Conservation (phyloP, 139 green algal species). For the Picochlorum sp. region DNA sequence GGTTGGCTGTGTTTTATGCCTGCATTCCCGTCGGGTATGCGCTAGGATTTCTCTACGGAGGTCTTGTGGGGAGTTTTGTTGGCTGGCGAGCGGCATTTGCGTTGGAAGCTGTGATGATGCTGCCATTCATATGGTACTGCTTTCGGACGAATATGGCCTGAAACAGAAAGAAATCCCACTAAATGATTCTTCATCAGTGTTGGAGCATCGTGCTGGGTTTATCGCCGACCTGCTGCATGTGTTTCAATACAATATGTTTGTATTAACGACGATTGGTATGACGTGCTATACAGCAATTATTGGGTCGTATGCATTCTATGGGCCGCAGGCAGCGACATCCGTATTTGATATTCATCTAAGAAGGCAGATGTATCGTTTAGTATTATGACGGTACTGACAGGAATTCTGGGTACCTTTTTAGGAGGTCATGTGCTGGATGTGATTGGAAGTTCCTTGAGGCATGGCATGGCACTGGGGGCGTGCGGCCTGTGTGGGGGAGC, state of each 20-base stretch:
- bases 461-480: constrained; percentile 52
- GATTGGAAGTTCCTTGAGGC: constrained; percentile 53
- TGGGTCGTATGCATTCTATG: constrained; percentile 73
- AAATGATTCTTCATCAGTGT: neutral
- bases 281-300: constrained; percentile 70
- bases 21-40: constrained; percentile 81
- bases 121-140: constrained; percentile 67
- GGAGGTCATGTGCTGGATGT: constrained; percentile 74
- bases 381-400: constrained; percentile 75
- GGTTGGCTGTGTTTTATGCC: constrained; percentile 86
- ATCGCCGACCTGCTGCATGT: constrained; percentile 6
- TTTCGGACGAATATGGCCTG: constrained; percentile 49
- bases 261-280: constrained; percentile 27
- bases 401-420: constrained; percentile 59
- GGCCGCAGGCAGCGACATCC: constrained; percentile 50
- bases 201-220: neutral
- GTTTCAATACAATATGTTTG: neutral
- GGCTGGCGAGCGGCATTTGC: constrained; percentile 81
- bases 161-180: constrained; percentile 22
- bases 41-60: constrained; percentile 79
- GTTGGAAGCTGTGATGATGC: constrained; percentile 60
- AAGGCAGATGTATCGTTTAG: constrained; percentile 79
- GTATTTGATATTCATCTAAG: constrained; percentile 46
- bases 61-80: constrained; percentile 32
- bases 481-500: constrained; percentile 34